Evolutionary conservation across 78 protist genomes (phyloP), one percentile per base, ranked within the genome.

Genomic region (Anaeramoeba flamelloides): DNA sequence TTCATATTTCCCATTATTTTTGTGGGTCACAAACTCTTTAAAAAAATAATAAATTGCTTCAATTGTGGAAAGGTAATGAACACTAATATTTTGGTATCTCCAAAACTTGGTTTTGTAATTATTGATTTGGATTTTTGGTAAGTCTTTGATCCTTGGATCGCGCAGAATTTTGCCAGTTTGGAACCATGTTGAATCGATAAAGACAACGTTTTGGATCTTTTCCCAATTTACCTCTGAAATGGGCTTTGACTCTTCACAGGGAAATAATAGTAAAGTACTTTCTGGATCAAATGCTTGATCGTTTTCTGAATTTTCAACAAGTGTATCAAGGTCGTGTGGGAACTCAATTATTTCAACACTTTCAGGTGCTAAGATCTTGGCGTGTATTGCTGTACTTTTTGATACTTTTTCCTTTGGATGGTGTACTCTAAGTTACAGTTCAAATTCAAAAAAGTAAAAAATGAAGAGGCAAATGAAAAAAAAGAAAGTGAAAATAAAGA

Each of bases 31-130:
- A 37, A 53, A 81, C 12, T 81, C 83, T 30, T 34, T 30, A 34
- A 53, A 81, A 77, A 81, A 81, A 34, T 74, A 81, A 31, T 81
- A 81, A 37, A 81, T 81, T 3, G 83, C 83, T 34, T 81, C 83
- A 37, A 81, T 81, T 22, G 83, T 81, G 17, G 83, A 75, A 4
- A 81, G 77, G 12, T 4, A 81, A 17, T 81, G 32, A 4, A 26
- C 36, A 3, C 74, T 30, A 32, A 64, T 77, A 30, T 81, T 37
- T 34, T 81, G 83, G n/a, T 53, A 39, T 22, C 83, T 32, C 83
- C 83, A 81, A 77, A 81, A 81, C 39, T 17, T 39, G 17, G 83
- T 81, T 30, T 74, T 3, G 4, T 81, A 38, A 3, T 30, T 34
- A 4, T 38, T 22, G n/a, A 81, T 40, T 34, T 76, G 12, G n/a